Evolutionary conservation across 257 asterid species (phyloP), one percentile per base, ranked within the genome.

Genomic region (Cynanchum wilfordii): DNA sequence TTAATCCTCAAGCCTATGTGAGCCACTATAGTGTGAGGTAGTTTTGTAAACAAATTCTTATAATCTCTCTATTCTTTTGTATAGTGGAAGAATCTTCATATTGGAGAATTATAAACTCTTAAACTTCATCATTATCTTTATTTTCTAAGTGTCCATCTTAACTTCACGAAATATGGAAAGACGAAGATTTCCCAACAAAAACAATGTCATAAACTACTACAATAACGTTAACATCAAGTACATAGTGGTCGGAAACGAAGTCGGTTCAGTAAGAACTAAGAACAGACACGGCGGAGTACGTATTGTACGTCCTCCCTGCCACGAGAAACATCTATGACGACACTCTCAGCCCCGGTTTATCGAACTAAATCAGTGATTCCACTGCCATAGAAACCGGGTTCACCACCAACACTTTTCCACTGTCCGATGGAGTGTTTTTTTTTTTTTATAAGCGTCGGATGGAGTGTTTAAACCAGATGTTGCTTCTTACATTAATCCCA

Each of bases 221-320:
- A 72, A 65, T 7, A 73, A 77, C 50, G 89, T 86, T 9, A 70
- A 67, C 3, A 81, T 85, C 74, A 65, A 72, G 22, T 86, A 87
- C 82, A 87, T 87, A 4, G 86, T 84, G 0, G 91, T 86, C 15
- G 93, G 93, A 22, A 89, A 89, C 33, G 91, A 89, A 80, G 80
- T 78, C 22, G 78, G 82, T 40, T 82, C 83, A 13, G 7, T 74
- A 11, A 81, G n/a, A 49, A 50, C 82, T n/a, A n/a, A n/a, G n/a
- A n/a, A n/a, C 6, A 57, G 82, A 71, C 58, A 74, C 80, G 24
- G 29, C 83, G 12, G 67, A 66, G 51, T 83, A 59, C 47, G 78
- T 49, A 19, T 11, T 45, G 10, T 69, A 71, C 57, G 60, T 84
- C 33, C 78, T 81, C 70, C 85, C 79, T 19, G 86, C 84, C 24